Evolutionary conservation across 2,329 filamentous ascomycete genomes (phyloP).

Genomic region (Aspergillus fructus): DNA sequence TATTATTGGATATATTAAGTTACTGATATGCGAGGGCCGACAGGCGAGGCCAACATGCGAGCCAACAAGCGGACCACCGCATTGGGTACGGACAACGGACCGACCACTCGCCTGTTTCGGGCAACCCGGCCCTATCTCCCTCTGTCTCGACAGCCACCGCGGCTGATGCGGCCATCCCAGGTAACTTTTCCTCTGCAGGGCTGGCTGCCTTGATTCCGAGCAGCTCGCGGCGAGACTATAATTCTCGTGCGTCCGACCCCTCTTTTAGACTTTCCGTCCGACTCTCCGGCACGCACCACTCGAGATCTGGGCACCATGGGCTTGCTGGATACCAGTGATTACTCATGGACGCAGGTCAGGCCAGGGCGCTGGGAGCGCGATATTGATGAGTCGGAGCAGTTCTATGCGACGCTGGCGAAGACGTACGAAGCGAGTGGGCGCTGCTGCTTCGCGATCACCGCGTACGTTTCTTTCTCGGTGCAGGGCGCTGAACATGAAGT

Average conservation of each 20-base stretch:
- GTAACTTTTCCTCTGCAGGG: no score
- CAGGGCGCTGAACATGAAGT: conserved; percentile 1
- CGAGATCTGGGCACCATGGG: not conserved
- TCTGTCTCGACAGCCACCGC: not conserved
- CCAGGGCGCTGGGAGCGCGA: conserved; percentile 24
- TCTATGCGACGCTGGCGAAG: conserved; percentile 40
- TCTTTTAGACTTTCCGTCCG: not conserved
- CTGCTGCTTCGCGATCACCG: conserved; percentile 46
- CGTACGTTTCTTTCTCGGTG: conserved; percentile 30
- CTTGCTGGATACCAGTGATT: conserved; percentile 1
- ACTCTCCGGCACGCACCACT: not conserved
- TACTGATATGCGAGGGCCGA: not conserved
- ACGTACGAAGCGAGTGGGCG: conserved; percentile 39
- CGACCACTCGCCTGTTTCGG: conserved; percentile 8
- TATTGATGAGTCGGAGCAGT: conserved; percentile 44
- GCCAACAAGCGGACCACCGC: not conserved
- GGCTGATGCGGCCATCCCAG: no score
- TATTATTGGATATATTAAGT: not conserved
- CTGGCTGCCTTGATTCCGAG: no score
- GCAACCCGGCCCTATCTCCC: not conserved
- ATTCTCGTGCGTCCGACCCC: not conserved
- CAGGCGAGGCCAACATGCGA: not conserved
- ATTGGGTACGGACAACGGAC: conserved; percentile 10
- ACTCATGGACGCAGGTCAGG: conserved; percentile 5
- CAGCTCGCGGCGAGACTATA: not conserved